Percentiles rank a stretch among this genome's conserved stretches.
These are phyloP conservation scores for Cutaneotrichosporon daszewskae DNA, from an alignment of 1,284 basidiomycete genomes.

Conservation along the genomic window DNA sequence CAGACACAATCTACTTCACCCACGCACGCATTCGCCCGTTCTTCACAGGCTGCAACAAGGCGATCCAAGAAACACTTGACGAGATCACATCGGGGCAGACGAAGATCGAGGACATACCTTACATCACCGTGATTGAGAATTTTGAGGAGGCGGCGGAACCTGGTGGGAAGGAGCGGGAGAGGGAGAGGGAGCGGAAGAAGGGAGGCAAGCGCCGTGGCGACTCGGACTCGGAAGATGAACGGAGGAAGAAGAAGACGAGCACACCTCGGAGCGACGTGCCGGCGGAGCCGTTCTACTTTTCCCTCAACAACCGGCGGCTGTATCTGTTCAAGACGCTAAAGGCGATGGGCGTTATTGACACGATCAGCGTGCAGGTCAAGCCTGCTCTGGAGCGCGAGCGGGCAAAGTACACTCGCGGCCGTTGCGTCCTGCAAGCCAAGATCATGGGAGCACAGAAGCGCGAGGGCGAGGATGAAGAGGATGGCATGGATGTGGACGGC, in stretches of 20 bases:
- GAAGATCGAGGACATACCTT: constrained; percentile 13
- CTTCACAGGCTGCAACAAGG: constrained; percentile 18
- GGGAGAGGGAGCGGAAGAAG: background rate
- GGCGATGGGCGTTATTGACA: constrained; percentile 9
- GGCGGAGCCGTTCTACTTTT: constrained; percentile 15
- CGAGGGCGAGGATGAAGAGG: background rate
- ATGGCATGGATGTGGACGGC: constrained; percentile 1
- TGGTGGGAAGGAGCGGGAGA: background rate
- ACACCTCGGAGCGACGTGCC: too few species aligned
- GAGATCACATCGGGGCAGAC: constrained; percentile 13
- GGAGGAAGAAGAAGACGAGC: too few species aligned
- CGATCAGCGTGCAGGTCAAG: constrained; percentile 15
- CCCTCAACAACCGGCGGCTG: constrained; percentile 15
- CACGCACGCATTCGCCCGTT: constrained; percentile 15
- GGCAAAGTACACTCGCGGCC: constrained; percentile 13
- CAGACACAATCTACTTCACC: constrained; percentile 15
- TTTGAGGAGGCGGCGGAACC: constrained; percentile 3
- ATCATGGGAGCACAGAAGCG: constrained; percentile 13
- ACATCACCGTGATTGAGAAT: constrained; percentile 19
- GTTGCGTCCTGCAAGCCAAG: constrained; percentile 12
- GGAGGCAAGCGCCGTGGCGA: background rate
- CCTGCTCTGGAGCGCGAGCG: constrained; percentile 17
- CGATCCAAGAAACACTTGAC: constrained; percentile 14
- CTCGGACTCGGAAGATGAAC: background rate
- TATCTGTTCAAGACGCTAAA: constrained; percentile 17